phyloP scores from a whole-genome alignment of 441 rosid genomes.

The Croton laevigatus region DNA sequence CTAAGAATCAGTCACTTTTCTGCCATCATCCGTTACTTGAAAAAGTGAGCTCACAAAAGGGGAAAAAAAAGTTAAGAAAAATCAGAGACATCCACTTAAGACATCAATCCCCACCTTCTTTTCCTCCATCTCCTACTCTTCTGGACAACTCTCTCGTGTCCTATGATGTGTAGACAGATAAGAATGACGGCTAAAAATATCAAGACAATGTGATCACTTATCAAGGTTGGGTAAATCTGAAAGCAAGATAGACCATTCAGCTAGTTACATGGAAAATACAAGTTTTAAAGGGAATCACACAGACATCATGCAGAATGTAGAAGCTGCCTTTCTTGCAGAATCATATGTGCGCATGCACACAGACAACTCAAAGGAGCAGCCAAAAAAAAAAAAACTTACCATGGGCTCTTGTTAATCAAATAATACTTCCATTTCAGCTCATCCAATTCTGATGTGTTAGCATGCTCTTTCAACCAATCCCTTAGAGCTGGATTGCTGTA shows the following conservation, averaged over 20 bases:
- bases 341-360: background rate
- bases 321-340: background rate
- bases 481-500: constrained; percentile 72
- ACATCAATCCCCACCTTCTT: background rate
- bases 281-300: too few relatives aligned
- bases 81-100: background rate
- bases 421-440: constrained; percentile 74
- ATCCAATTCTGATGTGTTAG: constrained; percentile 60
- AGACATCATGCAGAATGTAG: too few relatives aligned
- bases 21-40: background rate
- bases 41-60: background rate
- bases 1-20: background rate
- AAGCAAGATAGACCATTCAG: too few relatives aligned
- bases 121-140: background rate
- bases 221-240: too few relatives aligned
- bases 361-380: constrained; percentile 10
- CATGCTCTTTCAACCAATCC: constrained; percentile 81
- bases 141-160: background rate
- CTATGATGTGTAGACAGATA: background rate
- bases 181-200: too few relatives aligned
- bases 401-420: constrained; percentile 84
- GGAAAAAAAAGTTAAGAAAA: background rate
- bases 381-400: constrained; percentile 40
- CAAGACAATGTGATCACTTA: too few relatives aligned
- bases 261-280: too few relatives aligned